Base-by-base conservation (phyloP, 2,329 filamentous ascomycete species). In the Grosmannia serpens region DNA sequence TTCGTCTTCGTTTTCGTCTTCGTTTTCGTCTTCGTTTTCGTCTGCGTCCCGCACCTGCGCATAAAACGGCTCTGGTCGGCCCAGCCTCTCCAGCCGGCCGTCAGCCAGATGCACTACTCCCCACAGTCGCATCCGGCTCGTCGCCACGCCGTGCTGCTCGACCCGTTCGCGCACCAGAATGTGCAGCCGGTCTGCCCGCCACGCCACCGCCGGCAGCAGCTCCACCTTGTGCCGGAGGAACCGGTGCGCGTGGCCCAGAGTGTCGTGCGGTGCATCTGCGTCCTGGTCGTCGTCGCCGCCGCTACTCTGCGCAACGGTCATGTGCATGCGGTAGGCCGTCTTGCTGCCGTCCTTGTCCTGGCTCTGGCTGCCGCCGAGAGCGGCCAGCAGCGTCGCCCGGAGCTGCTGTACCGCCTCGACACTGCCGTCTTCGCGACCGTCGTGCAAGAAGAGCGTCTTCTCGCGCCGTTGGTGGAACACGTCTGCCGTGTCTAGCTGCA, bases 301-400 rank as follows among this genome's bases (percentile, higher is more conserved):
- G 38, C 78, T 73, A 49, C 74, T 81, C 64, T 87, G 83, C 0
- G 79, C 84, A 27, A 87, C 69, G 0, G 82, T 86, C 68, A 87
- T 69, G 66, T 87, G 83, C 64, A 75, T 72, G 15, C 67, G 71
- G 60, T 73, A 78, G 47, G 27, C 24, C 3, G 8, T 5, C 0
- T 59, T 55, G 4, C 62, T 31, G 20, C 29, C 53, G 26, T 50
- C 22, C 4, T 15, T 9, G 20, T 52, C 24, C 9, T n/a, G 20
- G n/a, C 38, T n/a, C 15, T n/a, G 44, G 22, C 4, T 17, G 33
- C 38, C 24, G 13, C 24, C 31, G 26, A 81, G 64, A 1, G 70
- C 68, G 4, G 58, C 58, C n/a, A 75, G 62, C 10, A 79, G 62
- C 2, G 59, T 49, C 7, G 64, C 61, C 22, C 72, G 69, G 58